Evolutionary conservation across 768 basidiomycete genomes (phyloP).

Genomic region (Tylopilus felleus): DNA sequence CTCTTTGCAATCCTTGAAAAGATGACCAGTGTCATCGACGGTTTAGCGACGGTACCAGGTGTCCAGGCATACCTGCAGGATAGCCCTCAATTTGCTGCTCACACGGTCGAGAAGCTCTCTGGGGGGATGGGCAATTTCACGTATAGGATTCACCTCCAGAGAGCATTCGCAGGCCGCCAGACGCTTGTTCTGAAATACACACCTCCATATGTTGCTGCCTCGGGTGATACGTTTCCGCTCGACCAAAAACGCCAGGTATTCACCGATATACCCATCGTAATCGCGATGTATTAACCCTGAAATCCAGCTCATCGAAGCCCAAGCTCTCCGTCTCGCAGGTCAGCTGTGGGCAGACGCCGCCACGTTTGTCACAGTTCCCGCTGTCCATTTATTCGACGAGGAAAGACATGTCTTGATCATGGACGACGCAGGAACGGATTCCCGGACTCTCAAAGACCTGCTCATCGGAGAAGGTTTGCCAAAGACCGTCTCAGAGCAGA

Average conservation of each 20-base stretch:
- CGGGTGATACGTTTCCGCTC: constrained; percentile 28
- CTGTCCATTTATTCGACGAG: constrained; percentile 48
- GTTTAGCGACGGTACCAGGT: constrained; percentile 31
- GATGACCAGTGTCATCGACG: constrained; percentile 18
- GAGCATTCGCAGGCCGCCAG: constrained; percentile 37
- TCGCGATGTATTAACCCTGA: constrained; percentile 21
- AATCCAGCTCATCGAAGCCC: constrained; percentile 42
- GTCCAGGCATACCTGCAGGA: constrained; percentile 42
- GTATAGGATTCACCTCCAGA: constrained; percentile 49
- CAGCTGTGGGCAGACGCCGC: constrained; percentile 31
- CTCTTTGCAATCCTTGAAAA: neutral
- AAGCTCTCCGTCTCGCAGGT: constrained; percentile 45
- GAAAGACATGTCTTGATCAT: constrained; percentile 53
- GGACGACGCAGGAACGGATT: constrained; percentile 51
- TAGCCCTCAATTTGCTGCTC: constrained; percentile 45
- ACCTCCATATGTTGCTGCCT: constrained; percentile 39
- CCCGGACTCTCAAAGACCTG: constrained; percentile 39
- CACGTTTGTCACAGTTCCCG: constrained; percentile 46
- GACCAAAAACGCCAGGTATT: constrained; percentile 53
- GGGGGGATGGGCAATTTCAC: constrained; percentile 57
- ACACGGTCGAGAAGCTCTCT: constrained; percentile 37
- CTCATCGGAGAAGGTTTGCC: constrained; percentile 35
- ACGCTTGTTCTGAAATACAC: constrained; percentile 62
- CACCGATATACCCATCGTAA: neutral
- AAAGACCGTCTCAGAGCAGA: constrained; percentile 33